Evolutionary conservation across 306 rosid genomes (phyloP), one percentile per base, ranked within the genome.

Genomic region (Abrus precatorius): DNA sequence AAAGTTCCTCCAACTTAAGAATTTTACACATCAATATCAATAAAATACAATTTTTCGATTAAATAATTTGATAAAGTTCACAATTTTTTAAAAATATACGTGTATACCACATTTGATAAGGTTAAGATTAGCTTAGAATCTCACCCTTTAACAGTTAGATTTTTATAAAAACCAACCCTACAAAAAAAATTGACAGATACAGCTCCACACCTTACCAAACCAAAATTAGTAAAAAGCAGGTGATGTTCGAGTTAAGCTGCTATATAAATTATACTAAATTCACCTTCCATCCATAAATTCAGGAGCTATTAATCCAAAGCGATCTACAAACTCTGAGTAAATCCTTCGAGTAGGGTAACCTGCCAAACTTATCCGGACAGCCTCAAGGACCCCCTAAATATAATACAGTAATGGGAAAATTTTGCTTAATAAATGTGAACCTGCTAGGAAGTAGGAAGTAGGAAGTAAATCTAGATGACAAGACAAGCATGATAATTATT

Each of bases 321-420:
- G 98, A 85, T 93, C 91, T 64, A 91, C 85, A 86, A 93, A 93
- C 83, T 91, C 98, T 5, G 93, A 60, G 63, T 88, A 93, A 78
- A 91, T 84, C 84, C 88, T 87, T 69, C 98, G 92, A 7, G 98
- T 91, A 50, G 98, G 98, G 85, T 93, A 93, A 55, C 98, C 98
- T 3, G 98, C 98, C 80, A 93, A 83, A 88, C 98, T 93, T 80
- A 93, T 93, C 59, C 98, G 94, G 72, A 93, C 94, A 80, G 97
- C 97, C 87, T 93, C 98, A 65, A 93, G 86, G 82, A 93, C 98
- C 69, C 98, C 98, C 98, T 93, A 63, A 70, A 83, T 14, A 69
- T 29, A 77, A 47, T 36, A 44, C 28, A 72, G 30, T 41, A 8
- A 77, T 34, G 38, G 13, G 11, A 83, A 34, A 36, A 12, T 27